A percentile compares a stretch with the other conserved stretches of the same genome.
Evolutionary conservation across 148 eudicot genomes (phyloP).

Genomic region (Camellia lanceoleosa): DNA sequence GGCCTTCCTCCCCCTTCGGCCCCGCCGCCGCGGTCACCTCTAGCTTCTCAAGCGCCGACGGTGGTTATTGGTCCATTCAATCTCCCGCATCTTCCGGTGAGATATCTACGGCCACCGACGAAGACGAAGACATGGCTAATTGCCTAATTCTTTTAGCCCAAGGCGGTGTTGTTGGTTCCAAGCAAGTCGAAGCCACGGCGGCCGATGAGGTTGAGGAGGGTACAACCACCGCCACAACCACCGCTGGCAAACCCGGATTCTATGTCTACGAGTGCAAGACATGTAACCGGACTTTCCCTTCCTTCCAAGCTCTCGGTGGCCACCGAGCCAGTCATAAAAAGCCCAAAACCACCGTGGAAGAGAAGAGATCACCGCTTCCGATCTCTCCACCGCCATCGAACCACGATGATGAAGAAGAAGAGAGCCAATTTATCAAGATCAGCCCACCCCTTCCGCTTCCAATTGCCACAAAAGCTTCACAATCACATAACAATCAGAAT

Average conservation of each 20-base stretch:
- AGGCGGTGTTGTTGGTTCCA: conserved; percentile 17
- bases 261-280: conserved; percentile 72
- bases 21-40: conserved; percentile 14
- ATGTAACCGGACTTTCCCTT: conserved; percentile 60
- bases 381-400: not conserved
- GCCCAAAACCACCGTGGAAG: conserved; percentile 32
- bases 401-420: not conserved
- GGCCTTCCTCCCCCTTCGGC: conserved; percentile 21
- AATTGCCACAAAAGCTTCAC: not conserved
- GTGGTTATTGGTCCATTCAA: conserved; percentile 7
- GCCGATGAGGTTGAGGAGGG: too few species aligned
- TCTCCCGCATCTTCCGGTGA: conserved; percentile 26
- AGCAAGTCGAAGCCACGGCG: not conserved
- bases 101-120: conserved; percentile 33
- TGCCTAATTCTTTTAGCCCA: conserved; percentile 64
- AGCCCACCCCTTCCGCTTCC: conserved; percentile 2
- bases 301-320: conserved; percentile 93
- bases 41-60: conserved; percentile 21
- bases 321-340: conserved; percentile 92
- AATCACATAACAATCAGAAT: conserved; percentile 1
- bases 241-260: conserved; percentile 18
- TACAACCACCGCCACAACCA: not conserved
- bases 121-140: conserved; percentile 80
- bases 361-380: not conserved
- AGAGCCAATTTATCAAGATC: not conserved